phyloP scores from a whole-genome alignment of 345 rosid species.

The Nasturtium officinale region DNA sequence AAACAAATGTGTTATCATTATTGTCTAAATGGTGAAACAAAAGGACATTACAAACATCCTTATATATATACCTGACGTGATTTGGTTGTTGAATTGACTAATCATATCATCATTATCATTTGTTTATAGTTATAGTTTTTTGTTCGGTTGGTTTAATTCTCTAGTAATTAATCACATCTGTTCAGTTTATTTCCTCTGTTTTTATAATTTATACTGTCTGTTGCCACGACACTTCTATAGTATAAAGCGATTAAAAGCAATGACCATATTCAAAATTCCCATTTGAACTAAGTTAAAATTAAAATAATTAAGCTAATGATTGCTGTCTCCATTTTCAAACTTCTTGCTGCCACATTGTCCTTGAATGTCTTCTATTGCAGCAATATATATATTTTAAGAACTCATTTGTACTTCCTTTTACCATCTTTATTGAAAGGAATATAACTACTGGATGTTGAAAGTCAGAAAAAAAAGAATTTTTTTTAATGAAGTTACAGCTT shows the following conservation, averaged over 20 bases:
- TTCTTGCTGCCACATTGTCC: constrained; percentile 42
- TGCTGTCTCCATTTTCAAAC: constrained; percentile 48
- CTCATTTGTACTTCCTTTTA: constrained; percentile 3
- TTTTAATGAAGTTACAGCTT: constrained; percentile 23
- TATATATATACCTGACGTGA: too few species aligned
- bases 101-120: neutral
- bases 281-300: constrained; percentile 20
- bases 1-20: neutral
- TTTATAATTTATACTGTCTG: neutral
- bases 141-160: neutral
- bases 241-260: constrained; percentile 1
- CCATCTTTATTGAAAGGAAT: constrained; percentile 33
- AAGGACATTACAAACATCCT: neutral
- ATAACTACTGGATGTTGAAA: constrained; percentile 39
- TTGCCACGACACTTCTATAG: too few species aligned
- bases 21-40: neutral
- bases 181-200: neutral
- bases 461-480: constrained; percentile 13
- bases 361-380: constrained; percentile 36
- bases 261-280: neutral
- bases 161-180: neutral
- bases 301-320: constrained; percentile 46
- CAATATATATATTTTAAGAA: neutral
- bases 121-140: neutral
- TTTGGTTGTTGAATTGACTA: too few species aligned